Evolutionary conservation across 805 yeast genomes (phyloP).

Genomic region (Metschnikowia continentalis): DNA sequence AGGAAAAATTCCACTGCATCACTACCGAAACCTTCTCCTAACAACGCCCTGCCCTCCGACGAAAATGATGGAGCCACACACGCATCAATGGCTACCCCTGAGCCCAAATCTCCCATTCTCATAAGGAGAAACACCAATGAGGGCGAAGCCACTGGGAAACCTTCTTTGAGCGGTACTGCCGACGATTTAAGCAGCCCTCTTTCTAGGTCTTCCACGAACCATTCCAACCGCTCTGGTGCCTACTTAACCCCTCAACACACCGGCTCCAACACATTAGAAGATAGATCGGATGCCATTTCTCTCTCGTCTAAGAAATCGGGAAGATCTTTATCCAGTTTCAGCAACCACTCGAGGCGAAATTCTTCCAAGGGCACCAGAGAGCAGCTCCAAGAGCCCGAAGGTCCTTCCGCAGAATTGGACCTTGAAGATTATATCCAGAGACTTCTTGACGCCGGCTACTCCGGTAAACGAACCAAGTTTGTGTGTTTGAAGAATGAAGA

Average conservation of each 20-base stretch:
- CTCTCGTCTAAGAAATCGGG: slow-evolving; percentile 15
- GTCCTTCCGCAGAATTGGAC: slow-evolving; percentile 30
- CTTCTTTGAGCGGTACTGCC: slow-evolving; percentile 7
- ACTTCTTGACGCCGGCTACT: slow-evolving; percentile 90
- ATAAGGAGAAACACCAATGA: slow-evolving; percentile 49
- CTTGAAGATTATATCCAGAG: slow-evolving; percentile 89
- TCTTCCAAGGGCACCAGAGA: slow-evolving; percentile 11
- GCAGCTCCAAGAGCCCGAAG: slow-evolving; percentile 2
- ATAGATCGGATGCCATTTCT: slow-evolving; percentile 16
- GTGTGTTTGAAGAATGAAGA: slow-evolving; percentile 83
- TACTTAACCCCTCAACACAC: slow-evolving; percentile 17
- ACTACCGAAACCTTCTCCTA: slow-evolving; percentile 14
- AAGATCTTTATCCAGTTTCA: slow-evolving; percentile 15
- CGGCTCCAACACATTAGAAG: slow-evolving; percentile 14
- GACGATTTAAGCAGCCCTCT: slow-evolving; percentile 20
- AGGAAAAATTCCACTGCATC: slow-evolving; percentile 27
- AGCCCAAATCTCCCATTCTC: slow-evolving; percentile 72
- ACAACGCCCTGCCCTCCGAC: slow-evolving; percentile 19
- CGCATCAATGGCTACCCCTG: slow-evolving; percentile 50
- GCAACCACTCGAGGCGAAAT: slow-evolving; percentile 14
- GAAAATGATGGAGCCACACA: slow-evolving; percentile 17
- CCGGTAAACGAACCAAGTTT: slow-evolving; percentile 86
- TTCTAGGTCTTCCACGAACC: slow-evolving; percentile 19
- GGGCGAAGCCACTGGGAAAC: slow-evolving; percentile 11
- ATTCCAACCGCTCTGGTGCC: slow-evolving; percentile 13